Percentiles rank a stretch among this genome's conserved stretches.
Evolutionary conservation across 2,329 filamentous ascomycete species (phyloP).

Genomic region (Dothiorella sarmentorum): DNA sequence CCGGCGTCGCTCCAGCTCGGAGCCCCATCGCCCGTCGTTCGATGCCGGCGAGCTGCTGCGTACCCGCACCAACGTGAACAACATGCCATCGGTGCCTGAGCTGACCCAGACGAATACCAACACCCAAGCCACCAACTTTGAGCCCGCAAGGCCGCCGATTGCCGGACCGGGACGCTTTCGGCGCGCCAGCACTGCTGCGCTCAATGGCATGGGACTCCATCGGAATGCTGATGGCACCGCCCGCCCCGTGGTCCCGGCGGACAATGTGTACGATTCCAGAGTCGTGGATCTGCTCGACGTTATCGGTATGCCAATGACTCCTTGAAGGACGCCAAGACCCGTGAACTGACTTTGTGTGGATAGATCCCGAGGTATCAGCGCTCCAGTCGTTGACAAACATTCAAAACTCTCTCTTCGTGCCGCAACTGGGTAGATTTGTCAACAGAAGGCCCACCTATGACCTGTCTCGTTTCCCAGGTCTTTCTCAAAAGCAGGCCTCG

Average conservation of each 20-base stretch:
- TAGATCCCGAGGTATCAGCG: constrained; percentile 80
- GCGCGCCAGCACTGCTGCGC: constrained; percentile 8
- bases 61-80: background rate
- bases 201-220: background rate
- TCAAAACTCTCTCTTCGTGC: constrained; percentile 84
- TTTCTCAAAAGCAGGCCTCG: no score
- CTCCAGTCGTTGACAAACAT: constrained; percentile 83
- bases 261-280: constrained; percentile 54
- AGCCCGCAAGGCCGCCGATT: constrained; percentile 1
- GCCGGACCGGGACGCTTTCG: constrained; percentile 10
- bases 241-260: background rate
- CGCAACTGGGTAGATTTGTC: constrained; percentile 70
- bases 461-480: constrained; percentile 41
- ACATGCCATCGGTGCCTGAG: constrained; percentile 18
- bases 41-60: constrained; percentile 2
- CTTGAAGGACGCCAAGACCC: constrained; percentile 23
- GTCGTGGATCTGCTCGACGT: constrained; percentile 68
- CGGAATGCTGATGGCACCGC: background rate
- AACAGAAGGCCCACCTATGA: constrained; percentile 78
- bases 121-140: background rate
- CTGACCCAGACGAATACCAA: background rate
- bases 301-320: constrained; percentile 52
- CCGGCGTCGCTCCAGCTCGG: constrained; percentile 17
- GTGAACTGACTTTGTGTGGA: background rate
- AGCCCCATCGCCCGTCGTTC: constrained; percentile 15